Conservation (phyloP, 1,284 basidiomycete species). For the Trametes pubescens region DNA sequence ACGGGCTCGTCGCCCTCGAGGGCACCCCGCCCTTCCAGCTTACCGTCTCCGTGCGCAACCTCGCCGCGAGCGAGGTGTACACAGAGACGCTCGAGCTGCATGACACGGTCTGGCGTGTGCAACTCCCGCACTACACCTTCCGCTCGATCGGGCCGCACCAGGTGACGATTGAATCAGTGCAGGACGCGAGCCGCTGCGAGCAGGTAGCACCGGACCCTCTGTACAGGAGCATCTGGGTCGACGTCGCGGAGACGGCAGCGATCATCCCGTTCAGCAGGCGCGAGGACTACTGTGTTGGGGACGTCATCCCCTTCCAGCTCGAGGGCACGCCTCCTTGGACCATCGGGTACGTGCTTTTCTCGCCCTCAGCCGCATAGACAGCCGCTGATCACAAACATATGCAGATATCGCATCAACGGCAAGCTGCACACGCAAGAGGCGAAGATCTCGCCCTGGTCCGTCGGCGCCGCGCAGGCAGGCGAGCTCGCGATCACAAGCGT, state of each 20-base stretch:
- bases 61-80: constrained; percentile 71
- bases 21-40: constrained; percentile 92
- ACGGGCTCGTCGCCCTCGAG: constrained; percentile 70
- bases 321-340: constrained; percentile 98
- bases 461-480: constrained; percentile 84
- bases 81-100: constrained; percentile 65
- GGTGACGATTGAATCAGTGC: constrained; percentile 77
- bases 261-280: constrained; percentile 86
- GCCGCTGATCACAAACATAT: no score
- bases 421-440: constrained; percentile 80
- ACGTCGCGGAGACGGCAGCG: constrained; percentile 94
- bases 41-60: constrained; percentile 77
- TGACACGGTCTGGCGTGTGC: constrained; percentile 77
- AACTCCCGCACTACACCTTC: constrained; percentile 78
- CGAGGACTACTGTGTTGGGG: constrained; percentile 90
- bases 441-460: constrained; percentile 82
- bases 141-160: constrained; percentile 83
- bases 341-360: constrained; percentile 68
- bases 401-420: constrained; percentile 84
- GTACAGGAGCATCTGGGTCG: constrained; percentile 74
- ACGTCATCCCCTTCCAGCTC: constrained; percentile 89
- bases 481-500: constrained; percentile 86
- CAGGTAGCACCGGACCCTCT: constrained; percentile 75
- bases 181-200: constrained; percentile 83
- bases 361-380: not conserved